A percentile compares a stretch with the other conserved stretches of the same genome.
phyloP scores from a whole-genome alignment of 1,284 basidiomycete genomes.

The Ustilago lituana region DNA sequence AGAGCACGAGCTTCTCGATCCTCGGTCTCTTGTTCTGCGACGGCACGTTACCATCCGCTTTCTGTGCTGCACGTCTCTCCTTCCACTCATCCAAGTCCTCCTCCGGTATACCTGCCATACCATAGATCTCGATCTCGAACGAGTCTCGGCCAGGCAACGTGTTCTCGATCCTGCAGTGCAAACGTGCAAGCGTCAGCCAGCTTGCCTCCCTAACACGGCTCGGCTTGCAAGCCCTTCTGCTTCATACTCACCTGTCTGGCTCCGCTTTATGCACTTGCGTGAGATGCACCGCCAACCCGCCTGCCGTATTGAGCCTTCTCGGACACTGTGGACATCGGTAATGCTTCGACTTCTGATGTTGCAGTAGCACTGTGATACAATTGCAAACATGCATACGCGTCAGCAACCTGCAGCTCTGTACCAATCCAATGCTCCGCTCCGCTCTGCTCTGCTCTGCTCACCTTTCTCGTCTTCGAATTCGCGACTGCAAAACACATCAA shows the following conservation, averaged over 20 bases:
- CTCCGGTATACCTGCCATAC: slow-evolving; percentile 97
- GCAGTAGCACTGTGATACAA: slow-evolving; percentile 80
- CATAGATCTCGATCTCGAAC: slow-evolving; percentile 98
- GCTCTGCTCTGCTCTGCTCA: too few relatives aligned
- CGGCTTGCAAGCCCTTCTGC: background rate
- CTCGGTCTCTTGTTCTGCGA: slow-evolving; percentile 80
- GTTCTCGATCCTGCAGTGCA: slow-evolving; percentile 82
- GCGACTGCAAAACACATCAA: slow-evolving; percentile 43
- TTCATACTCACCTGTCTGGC: slow-evolving; percentile 83
- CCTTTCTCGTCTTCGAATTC: slow-evolving; percentile 67
- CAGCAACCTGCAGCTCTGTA: too few relatives aligned
- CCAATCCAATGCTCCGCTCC: too few relatives aligned
- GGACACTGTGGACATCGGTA: slow-evolving; percentile 98
- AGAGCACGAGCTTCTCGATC: slow-evolving; percentile 80
- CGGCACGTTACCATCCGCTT: slow-evolving; percentile 60
- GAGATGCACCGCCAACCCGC: slow-evolving; percentile 96
- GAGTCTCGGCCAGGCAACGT: slow-evolving; percentile 94
- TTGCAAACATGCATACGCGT: background rate
- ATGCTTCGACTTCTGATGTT: slow-evolving; percentile 99
- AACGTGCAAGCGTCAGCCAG: background rate
- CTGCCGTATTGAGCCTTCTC: slow-evolving; percentile 92
- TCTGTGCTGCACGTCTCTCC: slow-evolving; percentile 72
- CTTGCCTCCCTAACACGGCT: background rate
- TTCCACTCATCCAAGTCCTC: slow-evolving; percentile 95
- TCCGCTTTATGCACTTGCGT: slow-evolving; percentile 99